Conservation (phyloP, 2,329 filamentous ascomycete species). For the Chaetomium sp. region DNA sequence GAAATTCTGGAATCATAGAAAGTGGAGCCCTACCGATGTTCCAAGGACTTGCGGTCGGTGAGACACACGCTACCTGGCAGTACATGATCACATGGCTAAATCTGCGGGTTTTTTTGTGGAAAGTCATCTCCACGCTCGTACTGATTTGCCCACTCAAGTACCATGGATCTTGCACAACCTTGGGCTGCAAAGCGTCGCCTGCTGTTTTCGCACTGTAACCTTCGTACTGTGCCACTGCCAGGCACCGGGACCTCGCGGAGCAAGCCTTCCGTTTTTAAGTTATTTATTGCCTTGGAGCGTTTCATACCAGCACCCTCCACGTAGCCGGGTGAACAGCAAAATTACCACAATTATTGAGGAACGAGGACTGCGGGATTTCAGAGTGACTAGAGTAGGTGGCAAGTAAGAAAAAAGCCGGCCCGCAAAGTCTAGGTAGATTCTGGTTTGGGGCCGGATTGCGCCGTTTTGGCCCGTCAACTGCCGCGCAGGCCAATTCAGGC, state of each 20-base stretch:
- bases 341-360: background rate
- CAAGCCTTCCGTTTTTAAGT: slow-evolving; percentile 4
- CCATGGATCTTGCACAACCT: slow-evolving; percentile 8
- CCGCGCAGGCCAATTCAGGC: slow-evolving; percentile 13
- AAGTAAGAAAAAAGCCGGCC: background rate
- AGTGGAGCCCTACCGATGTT: background rate
- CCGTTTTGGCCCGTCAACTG: slow-evolving; percentile 17
- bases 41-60: slow-evolving; percentile 28
- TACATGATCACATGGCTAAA: slow-evolving; percentile 16
- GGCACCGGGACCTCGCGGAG: slow-evolving; percentile 2
- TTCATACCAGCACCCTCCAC: background rate
- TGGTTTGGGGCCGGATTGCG: slow-evolving; percentile 2
- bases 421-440: background rate
- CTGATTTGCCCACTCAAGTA: slow-evolving; percentile 17
- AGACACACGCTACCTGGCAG: slow-evolving; percentile 20
- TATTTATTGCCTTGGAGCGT: background rate
- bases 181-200: background rate
- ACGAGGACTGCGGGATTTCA: background rate
- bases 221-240: slow-evolving; percentile 13
- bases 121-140: slow-evolving; percentile 15
- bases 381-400: background rate
- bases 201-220: background rate
- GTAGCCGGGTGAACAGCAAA: background rate
- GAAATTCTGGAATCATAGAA: slow-evolving; percentile 26
- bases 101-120: background rate